These are phyloP conservation scores for Trypanosoma boissoni DNA, from an alignment of 208 protist species.

Conservation along the genomic window DNA sequence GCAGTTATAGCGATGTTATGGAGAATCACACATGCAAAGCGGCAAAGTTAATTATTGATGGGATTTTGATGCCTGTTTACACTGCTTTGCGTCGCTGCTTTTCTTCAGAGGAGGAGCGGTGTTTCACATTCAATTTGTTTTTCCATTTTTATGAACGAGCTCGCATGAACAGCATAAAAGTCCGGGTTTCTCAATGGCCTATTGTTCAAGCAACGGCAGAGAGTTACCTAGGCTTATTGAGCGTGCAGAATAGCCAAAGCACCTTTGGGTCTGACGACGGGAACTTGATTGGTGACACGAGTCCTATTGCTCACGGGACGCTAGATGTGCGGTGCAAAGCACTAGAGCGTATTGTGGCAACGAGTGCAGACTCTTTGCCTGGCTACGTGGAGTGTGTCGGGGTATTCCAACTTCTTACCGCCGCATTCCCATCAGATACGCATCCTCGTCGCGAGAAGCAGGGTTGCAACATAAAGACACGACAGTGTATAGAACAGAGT, in stretches of 20 bases:
- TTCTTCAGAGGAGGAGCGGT: conserved; percentile 37
- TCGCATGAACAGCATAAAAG: conserved; percentile 53
- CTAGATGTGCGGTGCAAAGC: not conserved
- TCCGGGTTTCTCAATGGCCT: conserved; percentile 46
- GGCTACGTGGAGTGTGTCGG: conserved; percentile 53
- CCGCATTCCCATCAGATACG: conserved; percentile 6
- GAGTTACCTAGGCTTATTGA: conserved; percentile 37
- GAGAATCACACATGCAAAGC: not conserved
- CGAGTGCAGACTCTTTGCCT: conserved; percentile 40
- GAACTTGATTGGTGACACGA: not conserved
- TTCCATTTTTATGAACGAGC: conserved; percentile 63
- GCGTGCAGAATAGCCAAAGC: conserved; percentile 16
- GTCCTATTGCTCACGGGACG: not conserved
- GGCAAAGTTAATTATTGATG: conserved; percentile 1
- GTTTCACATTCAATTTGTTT: conserved; percentile 53
- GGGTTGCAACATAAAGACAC: conserved; percentile 21
- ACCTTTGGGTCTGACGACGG: not conserved
- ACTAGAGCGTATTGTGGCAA: conserved; percentile 27
- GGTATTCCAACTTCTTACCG: conserved; percentile 49
- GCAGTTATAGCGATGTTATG: not conserved
- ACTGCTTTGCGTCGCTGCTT: conserved; percentile 28
- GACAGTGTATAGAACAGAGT: conserved; percentile 11
- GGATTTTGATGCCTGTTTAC: conserved; percentile 21
- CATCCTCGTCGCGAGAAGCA: not conserved
- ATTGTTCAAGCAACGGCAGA: conserved; percentile 38